Evolutionary conservation across 345 rosid genomes (phyloP), one percentile per base, ranked within the genome.

Genomic region (Capsella bursapastoris): DNA sequence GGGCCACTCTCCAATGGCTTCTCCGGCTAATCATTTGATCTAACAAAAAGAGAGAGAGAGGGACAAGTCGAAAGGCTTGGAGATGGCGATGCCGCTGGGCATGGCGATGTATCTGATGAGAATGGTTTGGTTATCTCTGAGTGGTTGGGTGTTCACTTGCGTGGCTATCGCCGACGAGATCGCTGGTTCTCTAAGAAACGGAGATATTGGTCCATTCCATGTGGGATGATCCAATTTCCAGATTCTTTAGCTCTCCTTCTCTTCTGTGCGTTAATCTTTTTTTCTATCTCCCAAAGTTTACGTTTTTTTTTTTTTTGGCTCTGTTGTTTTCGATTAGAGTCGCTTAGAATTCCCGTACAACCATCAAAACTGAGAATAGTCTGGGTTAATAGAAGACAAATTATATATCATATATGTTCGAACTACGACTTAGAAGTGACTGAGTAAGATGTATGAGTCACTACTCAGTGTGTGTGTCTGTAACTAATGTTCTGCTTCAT

Each of bases 161-260:
- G 78, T 95, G 70, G 71, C 88, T 29, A 88, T 95, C 31, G 97
- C 97, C 69, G 97, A 92, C 72, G 99, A 92, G 68, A 61, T 95
- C 64, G 97, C 97, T 60, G 40, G 62, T 76, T 87, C 92, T 70
- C 60, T 92, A 11, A 78, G 99, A 79, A 83, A 84, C 60, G 97
- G 96, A 29, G 97, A 92, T 81, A 90, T 95, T 73, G 90, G 96
- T 25, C 90, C 92, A 74, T 90, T 92, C 70, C 90, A 90, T 73
- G 88, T 86, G 71, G 96, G 97, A 58, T 89, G 78, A 84, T 66
- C 34, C 3, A 45, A 58, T 64, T 71, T 71, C 41, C 12, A 61
- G 57, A 60, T 68, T 49, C 44, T 1, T 43, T 52, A 41, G n/a
- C 49, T 61, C 50, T 53, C 27, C 34, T 10, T 49, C 10, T 29